A percentile compares a stretch with the other conserved stretches of the same genome.
Conservation (phyloP, 2,329 filamentous ascomycete genomes). For the Microdochium paspali region DNA sequence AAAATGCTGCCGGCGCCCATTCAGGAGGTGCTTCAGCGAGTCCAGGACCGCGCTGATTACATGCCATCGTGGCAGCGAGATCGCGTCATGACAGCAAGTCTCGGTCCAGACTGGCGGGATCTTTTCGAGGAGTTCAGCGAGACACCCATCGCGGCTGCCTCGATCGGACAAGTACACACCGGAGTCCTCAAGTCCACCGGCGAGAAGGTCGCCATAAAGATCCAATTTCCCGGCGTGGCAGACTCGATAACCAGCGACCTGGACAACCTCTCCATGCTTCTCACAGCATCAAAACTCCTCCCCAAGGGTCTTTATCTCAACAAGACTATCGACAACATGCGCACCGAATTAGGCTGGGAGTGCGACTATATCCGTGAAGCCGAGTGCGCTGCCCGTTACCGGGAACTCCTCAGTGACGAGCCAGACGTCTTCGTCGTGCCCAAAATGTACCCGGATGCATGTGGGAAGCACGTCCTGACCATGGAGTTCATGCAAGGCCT, state of each 20-base stretch:
- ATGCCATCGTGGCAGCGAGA: slow-evolving; percentile 94
- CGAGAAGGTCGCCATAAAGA: slow-evolving; percentile 80
- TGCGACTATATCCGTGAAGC: slow-evolving; percentile 92
- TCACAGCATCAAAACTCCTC: slow-evolving; percentile 82
- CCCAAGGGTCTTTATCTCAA: slow-evolving; percentile 90
- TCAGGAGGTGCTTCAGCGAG: slow-evolving; percentile 81
- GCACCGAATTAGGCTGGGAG: slow-evolving; percentile 89
- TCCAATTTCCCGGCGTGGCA: slow-evolving; percentile 94
- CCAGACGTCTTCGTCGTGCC: slow-evolving; percentile 70
- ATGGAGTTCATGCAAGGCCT: slow-evolving; percentile 86
- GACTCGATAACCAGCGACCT: slow-evolving; percentile 95
- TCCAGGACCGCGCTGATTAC: slow-evolving; percentile 94
- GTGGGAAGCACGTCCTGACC: slow-evolving; percentile 78
- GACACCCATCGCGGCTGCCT: slow-evolving; percentile 85
- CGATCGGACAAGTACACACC: slow-evolving; percentile 91
- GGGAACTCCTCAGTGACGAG: slow-evolving; percentile 66
- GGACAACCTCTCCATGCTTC: slow-evolving; percentile 82
- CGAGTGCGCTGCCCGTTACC: slow-evolving; percentile 67
- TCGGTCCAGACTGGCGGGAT: slow-evolving; percentile 77
- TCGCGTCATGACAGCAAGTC: slow-evolving; percentile 66
- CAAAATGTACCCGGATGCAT: slow-evolving; percentile 66
- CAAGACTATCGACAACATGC: slow-evolving; percentile 93
- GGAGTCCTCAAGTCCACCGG: slow-evolving; percentile 69
- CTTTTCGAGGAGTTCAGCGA: slow-evolving; percentile 82
- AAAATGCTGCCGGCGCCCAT: slow-evolving; percentile 88